phyloP scores from a whole-genome alignment of 331 rosid genomes.

The Quercus phellos region DNA sequence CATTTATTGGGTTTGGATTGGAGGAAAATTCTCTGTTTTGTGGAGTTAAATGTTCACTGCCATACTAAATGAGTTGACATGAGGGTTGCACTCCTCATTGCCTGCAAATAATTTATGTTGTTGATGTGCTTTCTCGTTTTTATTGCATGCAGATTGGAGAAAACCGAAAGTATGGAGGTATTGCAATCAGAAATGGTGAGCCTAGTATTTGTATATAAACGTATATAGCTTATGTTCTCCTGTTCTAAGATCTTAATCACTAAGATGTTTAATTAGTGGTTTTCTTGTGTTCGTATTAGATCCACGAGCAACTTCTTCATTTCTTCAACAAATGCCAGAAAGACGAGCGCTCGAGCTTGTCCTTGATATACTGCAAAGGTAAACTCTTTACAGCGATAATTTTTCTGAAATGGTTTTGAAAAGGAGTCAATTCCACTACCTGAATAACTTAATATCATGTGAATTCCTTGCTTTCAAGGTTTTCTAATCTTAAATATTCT shows the following conservation, averaged over 20 bases:
- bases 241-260: not conserved
- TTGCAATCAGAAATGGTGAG: constrained; percentile 34
- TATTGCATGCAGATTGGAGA: constrained; percentile 23
- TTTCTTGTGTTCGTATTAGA: constrained; percentile 5
- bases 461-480: not conserved
- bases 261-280: not conserved
- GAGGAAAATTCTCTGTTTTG: too few relatives aligned
- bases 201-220: not conserved
- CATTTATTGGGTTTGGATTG: too few relatives aligned
- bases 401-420: not conserved
- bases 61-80: too few relatives aligned
- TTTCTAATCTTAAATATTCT: not conserved
- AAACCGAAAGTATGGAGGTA: constrained; percentile 2
- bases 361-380: constrained; percentile 52
- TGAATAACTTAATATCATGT: not conserved
- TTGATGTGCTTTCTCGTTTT: not conserved
- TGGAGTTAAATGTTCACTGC: too few relatives aligned
- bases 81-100: too few relatives aligned
- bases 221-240: not conserved
- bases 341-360: constrained; percentile 28
- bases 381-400: not conserved
- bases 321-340: constrained; percentile 7
- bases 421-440: not conserved
- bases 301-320: constrained; percentile 4
- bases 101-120: too few relatives aligned